These are phyloP conservation scores for Xylaria scruposa DNA, from an alignment of 495 filamentous ascomycete genomes.

Conservation along the genomic window DNA sequence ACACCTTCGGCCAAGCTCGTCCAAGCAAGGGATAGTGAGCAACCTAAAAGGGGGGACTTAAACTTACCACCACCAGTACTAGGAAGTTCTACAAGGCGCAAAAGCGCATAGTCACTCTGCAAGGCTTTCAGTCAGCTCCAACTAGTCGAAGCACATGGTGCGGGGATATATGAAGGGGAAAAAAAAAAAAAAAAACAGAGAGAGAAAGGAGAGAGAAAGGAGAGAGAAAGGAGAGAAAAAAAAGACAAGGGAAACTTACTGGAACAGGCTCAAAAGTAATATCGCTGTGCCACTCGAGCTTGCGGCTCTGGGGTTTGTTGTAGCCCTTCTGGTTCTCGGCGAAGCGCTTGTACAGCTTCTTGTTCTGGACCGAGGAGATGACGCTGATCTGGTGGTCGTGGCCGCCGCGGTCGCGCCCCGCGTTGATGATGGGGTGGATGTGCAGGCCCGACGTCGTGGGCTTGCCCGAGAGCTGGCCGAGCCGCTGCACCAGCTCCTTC, in stretches of 20 bases:
- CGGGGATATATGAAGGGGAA: neutral
- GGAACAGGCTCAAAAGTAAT: slow-evolving; percentile 69
- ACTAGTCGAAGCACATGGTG: neutral
- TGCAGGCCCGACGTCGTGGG: slow-evolving; percentile 71
- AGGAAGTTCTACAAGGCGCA: slow-evolving; percentile 68
- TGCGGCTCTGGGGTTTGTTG: slow-evolving; percentile 39
- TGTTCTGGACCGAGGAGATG: slow-evolving; percentile 48
- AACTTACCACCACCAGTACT: slow-evolving; percentile 70
- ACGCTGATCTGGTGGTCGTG: slow-evolving; percentile 76
- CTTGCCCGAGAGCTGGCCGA: slow-evolving; percentile 72
- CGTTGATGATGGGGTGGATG: slow-evolving; percentile 75
- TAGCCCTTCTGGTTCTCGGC: slow-evolving; percentile 41
- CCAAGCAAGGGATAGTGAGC: slow-evolving; percentile 31
- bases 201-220: neutral
- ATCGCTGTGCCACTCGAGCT: slow-evolving; percentile 68
- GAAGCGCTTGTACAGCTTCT: slow-evolving; percentile 36
- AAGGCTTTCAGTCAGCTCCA: neutral
- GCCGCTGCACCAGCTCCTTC: slow-evolving; percentile 70
- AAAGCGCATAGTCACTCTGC: slow-evolving; percentile 65
- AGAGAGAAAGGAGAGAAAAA: too few relatives aligned
- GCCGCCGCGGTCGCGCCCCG: slow-evolving; percentile 60
- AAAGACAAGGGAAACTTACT: neutral
- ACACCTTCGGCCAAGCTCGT: neutral
- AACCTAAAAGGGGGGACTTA: neutral
- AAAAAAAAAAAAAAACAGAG: neutral